Percentiles rank a stretch among this genome's conserved stretches.
Evolutionary conservation across 2,329 filamentous ascomycete species (phyloP).

Genomic region (Microsporum canis): DNA sequence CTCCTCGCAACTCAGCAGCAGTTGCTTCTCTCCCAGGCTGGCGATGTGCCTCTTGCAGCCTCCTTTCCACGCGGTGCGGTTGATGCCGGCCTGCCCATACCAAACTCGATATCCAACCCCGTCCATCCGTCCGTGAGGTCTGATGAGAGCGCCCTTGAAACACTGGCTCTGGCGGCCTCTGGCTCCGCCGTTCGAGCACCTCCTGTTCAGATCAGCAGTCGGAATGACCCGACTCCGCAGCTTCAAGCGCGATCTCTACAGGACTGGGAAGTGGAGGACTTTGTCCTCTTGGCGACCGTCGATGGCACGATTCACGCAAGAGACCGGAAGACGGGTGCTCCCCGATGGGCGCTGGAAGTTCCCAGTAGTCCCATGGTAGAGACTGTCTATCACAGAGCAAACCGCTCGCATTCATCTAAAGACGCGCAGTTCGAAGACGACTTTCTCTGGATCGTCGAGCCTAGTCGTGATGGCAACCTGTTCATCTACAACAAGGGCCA

Average conservation of each 20-base stretch:
- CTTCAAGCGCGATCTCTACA: slow-evolving; percentile 91
- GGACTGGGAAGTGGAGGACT: slow-evolving; percentile 99
- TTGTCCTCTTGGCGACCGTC: slow-evolving; percentile 99
- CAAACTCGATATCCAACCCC: slow-evolving; percentile 12
- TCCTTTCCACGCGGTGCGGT: slow-evolving; percentile 19
- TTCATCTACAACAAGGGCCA: slow-evolving; percentile 70
- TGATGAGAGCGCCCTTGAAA: slow-evolving; percentile 91
- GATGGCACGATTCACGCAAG: slow-evolving; percentile 90
- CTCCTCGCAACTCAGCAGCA: slow-evolving; percentile 56
- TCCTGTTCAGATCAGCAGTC: slow-evolving; percentile 59
- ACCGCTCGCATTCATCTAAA: slow-evolving; percentile 40
- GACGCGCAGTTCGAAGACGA: slow-evolving; percentile 57
- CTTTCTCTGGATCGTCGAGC: slow-evolving; percentile 91
- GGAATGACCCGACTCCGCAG: slow-evolving; percentile 64
- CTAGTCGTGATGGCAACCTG: slow-evolving; percentile 71
- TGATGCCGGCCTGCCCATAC: slow-evolving; percentile 14
- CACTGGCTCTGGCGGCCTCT: slow-evolving; percentile 79
- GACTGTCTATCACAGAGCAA: slow-evolving; percentile 66
- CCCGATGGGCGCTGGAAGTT: slow-evolving; percentile 75
- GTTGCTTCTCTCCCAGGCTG: slow-evolving; percentile 29
- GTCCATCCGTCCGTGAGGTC: slow-evolving; percentile 19
- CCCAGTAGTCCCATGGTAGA: slow-evolving; percentile 76
- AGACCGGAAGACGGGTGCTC: slow-evolving; percentile 73
- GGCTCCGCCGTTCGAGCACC: slow-evolving; percentile 72
- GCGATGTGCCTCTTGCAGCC: slow-evolving; percentile 22